Evolutionary conservation across 495 filamentous ascomycete species (phyloP), one percentile per base, ranked within the genome.

Genomic region (Friedmanniomyces endolithicus): DNA sequence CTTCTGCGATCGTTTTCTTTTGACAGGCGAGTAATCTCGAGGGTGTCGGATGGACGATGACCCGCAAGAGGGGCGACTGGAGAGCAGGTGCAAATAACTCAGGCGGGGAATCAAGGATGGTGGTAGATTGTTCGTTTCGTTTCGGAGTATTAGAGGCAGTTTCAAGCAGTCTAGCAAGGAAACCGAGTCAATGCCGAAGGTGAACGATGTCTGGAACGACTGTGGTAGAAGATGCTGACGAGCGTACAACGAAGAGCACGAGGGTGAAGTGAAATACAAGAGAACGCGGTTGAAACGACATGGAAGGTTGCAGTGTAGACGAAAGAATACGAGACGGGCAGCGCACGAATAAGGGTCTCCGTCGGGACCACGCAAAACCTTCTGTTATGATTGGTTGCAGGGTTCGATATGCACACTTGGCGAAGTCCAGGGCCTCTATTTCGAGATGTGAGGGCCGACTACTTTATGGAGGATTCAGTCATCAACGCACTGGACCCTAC

Each of bases 251-350:
- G 22, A 17, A 35, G 22, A 17, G 48, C n/a, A 11, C 14, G 45
- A 39, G 31, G 49, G 20, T 12, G 45, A 37, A 17, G 27, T 8
- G 6, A 16, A 24, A 24, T 16, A 52, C 39, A 44, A 25, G 33
- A 23, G 19, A 52, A 52, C 6, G 35, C 23, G 44, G 1, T 17
- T n/a, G n/a, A n/a, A n/a, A n/a, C n/a, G n/a, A 39, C 19, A 40
- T 14, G 50, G 41, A 31, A 16, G 45, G 20, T 16, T 20, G 19
- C 35, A 35, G 29, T 53, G 50, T 19, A 33, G 17, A 22, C 7
- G 19, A 41, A 48, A 6, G 49, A 24, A 53, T 53, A 53, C 50
- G 50, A 53, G 50, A 44, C 9, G 35, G 27, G 27, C 27, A 31
- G 27, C 27, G 27, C 27, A 31, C 27, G 37, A 47, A n/a, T n/a